phyloP scores from a whole-genome alignment of 129 eudicot species.

The Chrysanthemum makinoi region DNA sequence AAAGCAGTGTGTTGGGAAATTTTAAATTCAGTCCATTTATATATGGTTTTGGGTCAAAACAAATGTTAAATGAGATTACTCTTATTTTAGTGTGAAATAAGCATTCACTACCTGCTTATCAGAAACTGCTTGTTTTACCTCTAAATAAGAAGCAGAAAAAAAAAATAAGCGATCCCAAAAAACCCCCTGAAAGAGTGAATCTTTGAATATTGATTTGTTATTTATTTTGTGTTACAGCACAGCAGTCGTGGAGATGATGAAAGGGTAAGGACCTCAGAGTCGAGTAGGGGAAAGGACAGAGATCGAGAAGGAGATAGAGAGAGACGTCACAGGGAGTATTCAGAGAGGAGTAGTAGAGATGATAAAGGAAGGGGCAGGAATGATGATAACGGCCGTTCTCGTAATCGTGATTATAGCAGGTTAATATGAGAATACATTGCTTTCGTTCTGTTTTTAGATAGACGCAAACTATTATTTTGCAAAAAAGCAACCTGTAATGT shows the following conservation, averaged over 20 bases:
- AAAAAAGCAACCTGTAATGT: too few species aligned
- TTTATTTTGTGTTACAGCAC: background rate
- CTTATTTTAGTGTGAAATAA: too few species aligned
- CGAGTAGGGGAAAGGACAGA: constrained; percentile 40
- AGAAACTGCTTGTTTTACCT: too few species aligned
- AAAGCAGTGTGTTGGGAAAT: too few species aligned
- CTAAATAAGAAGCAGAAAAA: too few species aligned
- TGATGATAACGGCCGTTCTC: constrained; percentile 48
- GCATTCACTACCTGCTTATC: background rate
- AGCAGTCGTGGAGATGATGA: constrained; percentile 6
- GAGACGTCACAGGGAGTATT: constrained; percentile 42
- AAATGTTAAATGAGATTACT: too few species aligned
- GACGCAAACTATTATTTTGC: too few species aligned
- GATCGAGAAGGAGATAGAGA: constrained; percentile 53
- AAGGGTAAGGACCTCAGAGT: constrained; percentile 4
- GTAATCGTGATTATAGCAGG: constrained; percentile 72
- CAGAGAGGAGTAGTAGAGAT: constrained; percentile 51
- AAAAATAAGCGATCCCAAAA: too few species aligned
- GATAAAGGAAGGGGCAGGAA: constrained; percentile 52
- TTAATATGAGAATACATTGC: constrained; percentile 20
- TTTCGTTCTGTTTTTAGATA: background rate
- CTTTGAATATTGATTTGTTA: background rate
- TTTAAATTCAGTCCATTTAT: too few species aligned
- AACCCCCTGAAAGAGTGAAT: background rate
- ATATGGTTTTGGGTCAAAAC: too few species aligned